Percentiles rank a stretch among this genome's conserved stretches.
Conservation (phyloP, 2,329 filamentous ascomycete genomes). For the Alternaria gaisen region DNA sequence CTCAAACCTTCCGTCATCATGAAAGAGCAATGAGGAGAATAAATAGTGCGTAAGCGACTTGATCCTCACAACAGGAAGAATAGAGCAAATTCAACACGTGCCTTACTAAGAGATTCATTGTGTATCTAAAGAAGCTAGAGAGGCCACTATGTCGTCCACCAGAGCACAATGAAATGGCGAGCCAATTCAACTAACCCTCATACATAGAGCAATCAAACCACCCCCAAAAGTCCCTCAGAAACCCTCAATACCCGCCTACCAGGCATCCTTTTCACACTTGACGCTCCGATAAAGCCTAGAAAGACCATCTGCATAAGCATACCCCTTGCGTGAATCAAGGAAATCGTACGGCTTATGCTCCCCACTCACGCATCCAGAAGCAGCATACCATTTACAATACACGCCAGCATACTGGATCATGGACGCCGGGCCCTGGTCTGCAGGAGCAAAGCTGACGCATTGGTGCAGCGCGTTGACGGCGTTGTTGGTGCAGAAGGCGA, state of each 20-base stretch:
- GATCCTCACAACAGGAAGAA: too few relatives aligned
- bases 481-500: constrained; percentile 5
- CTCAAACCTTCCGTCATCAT: too few relatives aligned
- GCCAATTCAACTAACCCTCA: background rate
- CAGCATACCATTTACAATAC: constrained; percentile 9
- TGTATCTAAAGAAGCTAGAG: too few relatives aligned
- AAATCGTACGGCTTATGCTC: background rate
- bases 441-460: constrained; percentile 6
- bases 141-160: too few relatives aligned
- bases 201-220: background rate
- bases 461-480: background rate
- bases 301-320: background rate
- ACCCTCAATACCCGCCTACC: background rate
- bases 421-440: background rate
- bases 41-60: too few relatives aligned
- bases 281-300: background rate
- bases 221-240: too few relatives aligned
- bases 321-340: background rate
- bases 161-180: too few relatives aligned
- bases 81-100: too few relatives aligned
- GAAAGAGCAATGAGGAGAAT: too few relatives aligned
- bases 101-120: too few relatives aligned
- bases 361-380: background rate
- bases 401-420: background rate
- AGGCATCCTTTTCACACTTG: background rate